A percentile compares a stretch with the other conserved stretches of the same genome.
These are phyloP conservation scores for Cytospora piceicola DNA, from an alignment of 2,329 filamentous ascomycete genomes.

Conservation along the genomic window DNA sequence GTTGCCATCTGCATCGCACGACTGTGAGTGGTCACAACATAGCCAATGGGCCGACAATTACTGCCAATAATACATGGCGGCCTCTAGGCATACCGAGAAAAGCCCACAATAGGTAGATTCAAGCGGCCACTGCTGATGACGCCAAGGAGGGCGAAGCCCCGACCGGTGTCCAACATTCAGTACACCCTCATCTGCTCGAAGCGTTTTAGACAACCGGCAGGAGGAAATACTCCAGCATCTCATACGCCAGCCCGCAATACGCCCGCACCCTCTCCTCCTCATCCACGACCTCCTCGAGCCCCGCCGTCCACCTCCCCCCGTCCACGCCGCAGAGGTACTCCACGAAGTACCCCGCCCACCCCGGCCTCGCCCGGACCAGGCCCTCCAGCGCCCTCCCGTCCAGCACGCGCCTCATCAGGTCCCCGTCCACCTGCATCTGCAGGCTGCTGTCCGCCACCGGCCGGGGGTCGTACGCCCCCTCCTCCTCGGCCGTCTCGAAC, in stretches of 20 bases:
- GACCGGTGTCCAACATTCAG: neutral
- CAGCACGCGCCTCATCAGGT: slow-evolving; percentile 62
- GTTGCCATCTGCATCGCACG: neutral
- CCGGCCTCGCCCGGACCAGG: slow-evolving; percentile 5
- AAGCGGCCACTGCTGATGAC: neutral
- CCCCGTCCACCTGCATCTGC: slow-evolving; percentile 69
- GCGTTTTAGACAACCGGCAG: slow-evolving; percentile 51
- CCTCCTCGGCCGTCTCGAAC: slow-evolving; percentile 32
- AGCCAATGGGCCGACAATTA: neutral
- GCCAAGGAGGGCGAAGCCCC: neutral
- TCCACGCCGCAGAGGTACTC: slow-evolving; percentile 57
- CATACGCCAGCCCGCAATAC: slow-evolving; percentile 57
- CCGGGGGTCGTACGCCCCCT: slow-evolving; percentile 40
- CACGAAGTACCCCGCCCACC: slow-evolving; percentile 48
- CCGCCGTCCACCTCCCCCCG: slow-evolving; percentile 45
- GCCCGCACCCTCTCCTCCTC: slow-evolving; percentile 34
- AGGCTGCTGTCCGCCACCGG: slow-evolving; percentile 44
- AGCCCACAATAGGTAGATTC: neutral
- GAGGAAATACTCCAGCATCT: slow-evolving; percentile 58
- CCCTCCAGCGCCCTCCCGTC: slow-evolving; percentile 42
- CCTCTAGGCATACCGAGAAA: too few relatives aligned
- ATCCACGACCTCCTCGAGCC: slow-evolving; percentile 37
- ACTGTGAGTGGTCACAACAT: neutral
- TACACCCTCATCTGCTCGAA: neutral
- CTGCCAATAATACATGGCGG: neutral